Percentiles rank a stretch among this genome's conserved stretches.
Conservation (phyloP, 805 yeast genomes). For the Saccharomycopsis amapae region DNA sequence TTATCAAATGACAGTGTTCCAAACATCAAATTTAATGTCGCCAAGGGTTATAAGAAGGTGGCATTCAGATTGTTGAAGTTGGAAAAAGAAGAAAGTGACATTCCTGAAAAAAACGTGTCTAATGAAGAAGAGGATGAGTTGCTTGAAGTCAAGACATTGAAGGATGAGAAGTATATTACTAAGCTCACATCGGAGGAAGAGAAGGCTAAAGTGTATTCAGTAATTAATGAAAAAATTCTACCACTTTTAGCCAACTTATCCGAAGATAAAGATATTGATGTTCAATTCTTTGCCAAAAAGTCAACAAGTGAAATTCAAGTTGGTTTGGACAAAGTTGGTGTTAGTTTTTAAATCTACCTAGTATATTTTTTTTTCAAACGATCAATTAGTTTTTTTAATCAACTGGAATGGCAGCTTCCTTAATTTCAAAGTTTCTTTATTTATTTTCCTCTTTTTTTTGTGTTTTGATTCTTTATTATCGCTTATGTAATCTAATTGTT, state of each 20-base stretch:
- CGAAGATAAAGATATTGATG: conserved; percentile 80
- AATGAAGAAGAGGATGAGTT: conserved; percentile 15
- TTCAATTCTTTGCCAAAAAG: conserved; percentile 72
- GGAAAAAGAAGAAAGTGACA: conserved; percentile 22
- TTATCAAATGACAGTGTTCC: conserved; percentile 81
- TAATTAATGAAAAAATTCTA: conserved; percentile 45
- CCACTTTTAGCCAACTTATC: conserved; percentile 60
- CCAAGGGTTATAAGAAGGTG: conserved; percentile 68
- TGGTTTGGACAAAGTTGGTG: conserved; percentile 12
- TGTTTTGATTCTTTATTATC: no score
- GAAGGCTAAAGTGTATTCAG: conserved; percentile 24
- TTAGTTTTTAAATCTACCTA: neutral
- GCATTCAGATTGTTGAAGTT: conserved; percentile 33
- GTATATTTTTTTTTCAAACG: no score
- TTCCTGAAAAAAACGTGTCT: conserved; percentile 3
- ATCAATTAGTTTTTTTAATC: no score
- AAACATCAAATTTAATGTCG: conserved; percentile 90
- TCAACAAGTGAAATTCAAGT: conserved; percentile 40
- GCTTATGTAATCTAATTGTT: no score
- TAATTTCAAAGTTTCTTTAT: no score
- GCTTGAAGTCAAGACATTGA: conserved; percentile 24
- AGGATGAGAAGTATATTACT: conserved; percentile 24
- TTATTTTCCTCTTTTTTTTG: no score
- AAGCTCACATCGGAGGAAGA: conserved; percentile 22
- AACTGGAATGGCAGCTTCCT: no score